Base-by-base conservation (phyloP, 495 filamentous ascomycete genomes). In the Alectoria sarmentosa region DNA sequence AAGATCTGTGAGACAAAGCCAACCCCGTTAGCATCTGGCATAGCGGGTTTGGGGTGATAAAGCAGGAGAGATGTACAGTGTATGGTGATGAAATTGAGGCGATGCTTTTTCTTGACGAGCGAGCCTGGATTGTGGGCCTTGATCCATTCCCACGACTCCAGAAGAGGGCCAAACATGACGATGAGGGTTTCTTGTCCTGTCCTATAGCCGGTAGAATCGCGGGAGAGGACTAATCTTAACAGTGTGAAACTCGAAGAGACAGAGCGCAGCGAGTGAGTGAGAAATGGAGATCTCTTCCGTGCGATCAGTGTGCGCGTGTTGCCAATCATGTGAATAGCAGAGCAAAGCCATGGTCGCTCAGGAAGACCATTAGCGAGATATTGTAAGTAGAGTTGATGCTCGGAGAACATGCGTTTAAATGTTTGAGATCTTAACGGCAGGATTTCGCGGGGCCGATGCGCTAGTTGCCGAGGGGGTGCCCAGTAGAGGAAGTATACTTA, bases 21-120 rank as follows among this genome's bases (percentile, higher is more conserved):
- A 8, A 14, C 19, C 4, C 23, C 15, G 23, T 65, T 19, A 65
- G 64, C 55, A 39, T 58, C 48, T 32, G 23, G 48, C 19, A 28
- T 34, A 30, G 42, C 52, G 37, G 39, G 26, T 17, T 30, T 32
- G 14, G 28, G 28, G 36, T 13, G 13, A 7, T 34, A 58, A 26
- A 39, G 55, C 66, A 37, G 49, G 64, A 60, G 58, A 23, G 37
- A 23, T 85, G 69, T 73, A 88, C 88, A 96, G 71, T 97, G 92
- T 15, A 88, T 76, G 8, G 89, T 84, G 49, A 96, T 92, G 72
- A 96, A 97, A 73, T 90, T 93, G 71, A 95, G 83, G 62, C 84
- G 84, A 13, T 86, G 79, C 61, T 84, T 78, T 60, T 83, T 78
- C 69, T 75, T 77, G 15, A 80, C 77, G 15, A 81, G 67, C 62